phyloP scores from a whole-genome alignment of 108 stramenopile genomes.

The Cyclostephanos tholiformis region DNA sequence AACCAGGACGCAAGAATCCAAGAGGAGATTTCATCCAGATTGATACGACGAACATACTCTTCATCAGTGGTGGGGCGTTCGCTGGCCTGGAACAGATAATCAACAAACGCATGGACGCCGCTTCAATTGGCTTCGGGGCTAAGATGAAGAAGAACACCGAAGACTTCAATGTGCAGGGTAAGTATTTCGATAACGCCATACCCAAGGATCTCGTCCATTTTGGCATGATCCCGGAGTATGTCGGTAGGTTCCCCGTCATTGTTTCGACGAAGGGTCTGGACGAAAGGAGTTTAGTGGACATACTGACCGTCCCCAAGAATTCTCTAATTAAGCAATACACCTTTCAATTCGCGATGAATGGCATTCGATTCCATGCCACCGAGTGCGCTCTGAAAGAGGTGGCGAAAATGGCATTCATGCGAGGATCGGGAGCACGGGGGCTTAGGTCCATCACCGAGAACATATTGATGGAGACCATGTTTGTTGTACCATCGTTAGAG shows the following conservation, averaged over 20 bases:
- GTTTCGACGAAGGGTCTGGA: constrained; percentile 93
- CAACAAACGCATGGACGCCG: constrained; percentile 87
- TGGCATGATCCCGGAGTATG: constrained; percentile 98
- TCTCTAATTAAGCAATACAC: constrained; percentile 97
- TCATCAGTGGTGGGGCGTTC: constrained; percentile 98
- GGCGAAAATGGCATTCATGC: constrained; percentile 86
- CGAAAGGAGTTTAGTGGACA: constrained; percentile 89
- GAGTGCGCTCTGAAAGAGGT: constrained; percentile 90
- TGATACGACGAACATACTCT: constrained; percentile 97
- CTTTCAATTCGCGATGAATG: constrained; percentile 93
- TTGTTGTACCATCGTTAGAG: constrained; percentile 85
- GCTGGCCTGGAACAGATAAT: constrained; percentile 94
- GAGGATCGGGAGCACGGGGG: constrained; percentile 96
- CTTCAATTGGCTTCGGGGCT: constrained; percentile 98
- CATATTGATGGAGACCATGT: constrained; percentile 94
- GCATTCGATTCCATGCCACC: constrained; percentile 93
- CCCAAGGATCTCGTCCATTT: constrained; percentile 94
- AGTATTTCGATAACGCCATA: constrained; percentile 89
- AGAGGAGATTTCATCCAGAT: constrained; percentile 94
- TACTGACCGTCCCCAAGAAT: constrained; percentile 95
- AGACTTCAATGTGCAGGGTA: constrained; percentile 86
- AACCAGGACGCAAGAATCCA: constrained; percentile 93
- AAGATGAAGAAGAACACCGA: constrained; percentile 89
- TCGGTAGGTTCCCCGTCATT: constrained; percentile 96
- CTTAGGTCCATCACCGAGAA: constrained; percentile 93